phyloP scores from a whole-genome alignment of 2,329 filamentous ascomycete genomes.

The Aphanocladium album region DNA sequence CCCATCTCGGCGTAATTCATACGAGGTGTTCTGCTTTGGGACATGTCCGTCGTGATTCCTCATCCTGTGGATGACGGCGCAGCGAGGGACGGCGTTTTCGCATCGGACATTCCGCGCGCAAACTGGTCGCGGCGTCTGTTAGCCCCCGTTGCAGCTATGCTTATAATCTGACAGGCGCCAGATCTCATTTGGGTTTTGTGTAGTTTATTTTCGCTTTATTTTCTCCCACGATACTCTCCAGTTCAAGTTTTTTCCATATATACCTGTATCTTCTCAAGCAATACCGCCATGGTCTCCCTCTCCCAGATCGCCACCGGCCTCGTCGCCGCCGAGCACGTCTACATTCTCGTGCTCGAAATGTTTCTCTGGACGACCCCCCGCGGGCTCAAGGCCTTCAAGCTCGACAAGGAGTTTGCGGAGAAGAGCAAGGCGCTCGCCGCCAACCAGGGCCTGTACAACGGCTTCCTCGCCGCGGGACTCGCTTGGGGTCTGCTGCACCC shows the following conservation, averaged over 20 bases:
- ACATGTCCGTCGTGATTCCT: neutral
- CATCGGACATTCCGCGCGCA: neutral
- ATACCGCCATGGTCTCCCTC: conserved; percentile 28
- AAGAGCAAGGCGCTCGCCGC: conserved; percentile 41
- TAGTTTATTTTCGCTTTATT: no score
- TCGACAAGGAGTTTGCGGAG: conserved; percentile 40
- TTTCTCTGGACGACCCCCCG: conserved; percentile 44
- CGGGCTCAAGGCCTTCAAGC: conserved; percentile 39
- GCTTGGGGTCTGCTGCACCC: conserved; percentile 44
- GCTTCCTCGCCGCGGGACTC: conserved; percentile 46
- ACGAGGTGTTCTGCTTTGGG: neutral
- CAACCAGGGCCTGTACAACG: conserved; percentile 51
- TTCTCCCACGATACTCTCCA: no score
- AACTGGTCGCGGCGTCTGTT: neutral
- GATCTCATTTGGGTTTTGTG: neutral
- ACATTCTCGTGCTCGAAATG: conserved; percentile 46
- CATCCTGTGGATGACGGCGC: neutral
- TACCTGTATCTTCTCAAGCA: neutral
- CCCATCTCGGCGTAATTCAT: neutral
- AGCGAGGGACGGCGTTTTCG: neutral
- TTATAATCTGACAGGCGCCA: neutral
- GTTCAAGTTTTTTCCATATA: neutral
- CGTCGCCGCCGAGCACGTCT: conserved; percentile 39
- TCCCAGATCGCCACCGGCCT: conserved; percentile 31
- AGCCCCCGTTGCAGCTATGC: neutral